Percentiles rank a stretch among this genome's conserved stretches.
phyloP scores from a whole-genome alignment of 2,329 filamentous ascomycete genomes.

The Furcasterigmium sp. region DNA sequence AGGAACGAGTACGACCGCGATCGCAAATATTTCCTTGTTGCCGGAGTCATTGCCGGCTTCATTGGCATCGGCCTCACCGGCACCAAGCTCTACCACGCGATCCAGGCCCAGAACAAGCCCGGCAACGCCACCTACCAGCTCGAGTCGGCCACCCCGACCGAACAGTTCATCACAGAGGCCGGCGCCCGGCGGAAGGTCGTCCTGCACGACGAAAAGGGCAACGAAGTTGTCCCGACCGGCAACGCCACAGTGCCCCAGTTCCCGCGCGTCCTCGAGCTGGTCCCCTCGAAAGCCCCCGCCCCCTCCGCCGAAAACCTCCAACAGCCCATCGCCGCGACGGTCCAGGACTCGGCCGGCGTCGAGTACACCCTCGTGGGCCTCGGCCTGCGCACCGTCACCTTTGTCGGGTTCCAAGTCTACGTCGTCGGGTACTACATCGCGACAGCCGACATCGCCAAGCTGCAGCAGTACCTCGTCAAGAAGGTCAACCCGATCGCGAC shows the following conservation, averaged over 20 bases:
- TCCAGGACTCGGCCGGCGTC: constrained; percentile 36
- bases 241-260: constrained; percentile 76
- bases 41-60: constrained; percentile 43
- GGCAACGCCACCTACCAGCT: constrained; percentile 19
- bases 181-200: constrained; percentile 52
- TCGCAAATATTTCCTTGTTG: constrained; percentile 45
- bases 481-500: constrained; percentile 74
- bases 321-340: constrained; percentile 30
- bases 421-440: constrained; percentile 90
- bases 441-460: constrained; percentile 70
- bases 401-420: constrained; percentile 87
- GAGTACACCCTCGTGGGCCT: constrained; percentile 88
- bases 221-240: constrained; percentile 74
- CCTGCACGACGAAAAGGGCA: constrained; percentile 61
- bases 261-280: constrained; percentile 65
- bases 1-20: constrained; percentile 45
- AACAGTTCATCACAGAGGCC: constrained; percentile 42
- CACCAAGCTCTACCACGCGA: constrained; percentile 42
- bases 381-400: constrained; percentile 84
- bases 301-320: constrained; percentile 10
- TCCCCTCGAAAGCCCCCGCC: constrained; percentile 27
- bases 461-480: constrained; percentile 74
- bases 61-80: constrained; percentile 46
- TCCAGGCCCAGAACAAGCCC: constrained; percentile 25
- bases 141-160: constrained; percentile 38